Evolutionary conservation across 1,139 yeast genomes (phyloP), one percentile per base, ranked within the genome.

Genomic region (Yamadazyma kanchanaburiensis): DNA sequence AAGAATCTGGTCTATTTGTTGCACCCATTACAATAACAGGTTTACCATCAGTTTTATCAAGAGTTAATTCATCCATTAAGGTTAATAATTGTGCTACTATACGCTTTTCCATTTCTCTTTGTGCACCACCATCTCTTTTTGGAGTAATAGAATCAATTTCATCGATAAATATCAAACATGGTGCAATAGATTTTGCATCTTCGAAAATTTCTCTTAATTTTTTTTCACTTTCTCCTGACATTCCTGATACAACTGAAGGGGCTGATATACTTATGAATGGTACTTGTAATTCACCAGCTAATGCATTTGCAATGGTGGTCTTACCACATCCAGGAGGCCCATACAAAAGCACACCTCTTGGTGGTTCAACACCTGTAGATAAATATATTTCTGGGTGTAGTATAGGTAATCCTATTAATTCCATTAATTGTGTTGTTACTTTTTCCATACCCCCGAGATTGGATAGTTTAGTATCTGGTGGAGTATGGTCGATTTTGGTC

Each of bases 261-360:
- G 99, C 98, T 13, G 95, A 84, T 1, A 91, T 73, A 28, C 84
- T 82, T 17, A 91, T 77, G 49, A 94, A 91, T 0, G 98, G 96
- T 0, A 91, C 95, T 40, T 87, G 86, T 25, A 91, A 67, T 51
- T 91, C 96, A 17, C 96, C 95, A 2, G 98, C 98, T 24, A 91
- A 65, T 0, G 97, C 96, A 55, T 89, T 87, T 2, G 98, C 98
- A 34, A 91, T 80, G 31, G 95, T 81, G 0, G 99, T 91, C 51
- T 91, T 91, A 53, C 99, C 99, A 64, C 98, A 91, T 10, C 99
- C 99, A 1, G 98, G 98, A 0, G 99, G 98, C 0, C 99, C 99
- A 55, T 89, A 96, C 18, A 91, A 61, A 17, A 91, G 57, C 2
- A 91, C 95, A 37, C 98, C 98, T 27, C 97, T 70, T n/a, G 98